Evolutionary conservation across 1,284 basidiomycete species (phyloP).

Genomic region (Malassezia vespertilionis): DNA sequence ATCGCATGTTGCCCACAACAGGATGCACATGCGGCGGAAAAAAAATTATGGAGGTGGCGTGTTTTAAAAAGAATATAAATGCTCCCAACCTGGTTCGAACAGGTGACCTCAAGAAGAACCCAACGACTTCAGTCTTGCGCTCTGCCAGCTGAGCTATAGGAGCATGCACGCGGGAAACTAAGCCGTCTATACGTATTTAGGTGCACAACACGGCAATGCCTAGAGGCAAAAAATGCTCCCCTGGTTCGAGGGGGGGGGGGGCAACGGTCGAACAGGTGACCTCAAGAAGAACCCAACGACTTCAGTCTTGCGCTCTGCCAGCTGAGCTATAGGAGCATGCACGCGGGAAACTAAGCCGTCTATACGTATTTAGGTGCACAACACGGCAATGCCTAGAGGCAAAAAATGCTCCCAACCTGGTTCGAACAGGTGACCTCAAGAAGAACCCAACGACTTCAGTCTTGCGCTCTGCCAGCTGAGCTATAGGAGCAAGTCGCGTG

Average conservation of each 20-base stretch:
- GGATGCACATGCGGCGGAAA: constrained; percentile 14
- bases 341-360: too few species aligned
- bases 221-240: constrained; percentile 19
- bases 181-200: not conserved
- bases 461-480: constrained; percentile 22
- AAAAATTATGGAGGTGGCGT: too few species aligned
- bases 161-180: not conserved
- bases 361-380: too few species aligned
- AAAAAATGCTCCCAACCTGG: constrained; percentile 20
- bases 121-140: constrained; percentile 19
- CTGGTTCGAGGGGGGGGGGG: too few species aligned
- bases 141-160: constrained; percentile 20
- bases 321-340: constrained; percentile 17
- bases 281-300: constrained; percentile 18
- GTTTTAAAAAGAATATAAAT: too few species aligned
- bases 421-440: constrained; percentile 22
- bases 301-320: constrained; percentile 22
- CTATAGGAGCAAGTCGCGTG: constrained; percentile 13
- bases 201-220: too few species aligned
- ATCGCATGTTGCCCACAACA: constrained; percentile 9
- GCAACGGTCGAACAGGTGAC: constrained; percentile 22
- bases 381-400: too few species aligned
- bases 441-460: constrained; percentile 18
- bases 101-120: constrained; percentile 21
- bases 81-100: constrained; percentile 23